These are phyloP conservation scores for Hansenula anomala DNA, from an alignment of 1,139 yeast genomes.

Conservation along the genomic window DNA sequence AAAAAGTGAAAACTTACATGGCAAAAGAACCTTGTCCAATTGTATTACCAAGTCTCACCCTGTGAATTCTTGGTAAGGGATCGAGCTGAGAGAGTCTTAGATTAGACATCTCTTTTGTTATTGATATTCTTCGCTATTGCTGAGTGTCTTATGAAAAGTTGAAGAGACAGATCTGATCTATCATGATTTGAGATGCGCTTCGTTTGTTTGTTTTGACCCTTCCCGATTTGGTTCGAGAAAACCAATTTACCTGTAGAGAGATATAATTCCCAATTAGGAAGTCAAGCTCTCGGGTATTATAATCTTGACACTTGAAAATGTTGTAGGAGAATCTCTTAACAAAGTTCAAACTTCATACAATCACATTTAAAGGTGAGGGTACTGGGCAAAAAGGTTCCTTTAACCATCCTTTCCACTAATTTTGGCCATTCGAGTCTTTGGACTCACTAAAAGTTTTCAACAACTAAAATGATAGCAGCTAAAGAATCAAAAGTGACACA, in stretches of 20 bases:
- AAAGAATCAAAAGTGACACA: not conserved
- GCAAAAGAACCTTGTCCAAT: constrained; percentile 47
- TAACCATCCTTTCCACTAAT: no score
- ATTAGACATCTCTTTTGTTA: constrained; percentile 9
- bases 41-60: constrained; percentile 33
- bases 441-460: no score
- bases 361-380: no score
- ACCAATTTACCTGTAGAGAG: not conserved
- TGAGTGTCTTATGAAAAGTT: not conserved
- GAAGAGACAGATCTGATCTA: not conserved
- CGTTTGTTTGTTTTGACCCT: constrained; percentile 1
- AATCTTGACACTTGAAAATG: no score
- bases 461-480: no score
- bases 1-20: constrained; percentile 26
- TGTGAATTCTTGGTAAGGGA: constrained; percentile 29
- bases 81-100: constrained; percentile 26
- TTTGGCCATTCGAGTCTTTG: no score
- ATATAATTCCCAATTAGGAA: constrained; percentile 1
- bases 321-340: no score
- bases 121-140: not conserved
- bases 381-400: no score
- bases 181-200: not conserved
- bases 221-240: constrained; percentile 1
- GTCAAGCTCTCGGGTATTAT: constrained; percentile 1
- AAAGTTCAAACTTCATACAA: no score